phyloP scores from a whole-genome alignment of 164 flowering plant species.

The Annona squamosa region DNA sequence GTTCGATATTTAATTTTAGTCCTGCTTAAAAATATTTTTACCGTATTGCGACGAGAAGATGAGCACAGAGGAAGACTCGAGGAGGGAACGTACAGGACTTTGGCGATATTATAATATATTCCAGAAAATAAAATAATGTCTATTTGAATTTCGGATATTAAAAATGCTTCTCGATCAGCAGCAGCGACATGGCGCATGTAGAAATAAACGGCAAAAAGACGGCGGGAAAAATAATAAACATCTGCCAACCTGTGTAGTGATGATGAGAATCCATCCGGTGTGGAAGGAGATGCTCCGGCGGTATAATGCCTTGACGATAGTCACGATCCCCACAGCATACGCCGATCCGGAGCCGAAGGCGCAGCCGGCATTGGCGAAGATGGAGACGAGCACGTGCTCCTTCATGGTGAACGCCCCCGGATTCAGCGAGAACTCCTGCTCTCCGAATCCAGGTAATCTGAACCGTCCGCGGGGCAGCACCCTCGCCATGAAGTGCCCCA shows the following conservation, averaged over 20 bases:
- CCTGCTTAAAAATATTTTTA: too few relatives aligned
- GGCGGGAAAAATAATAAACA: too few relatives aligned
- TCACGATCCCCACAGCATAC: conserved; percentile 50
- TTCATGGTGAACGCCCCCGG: conserved; percentile 78
- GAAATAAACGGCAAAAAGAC: too few relatives aligned
- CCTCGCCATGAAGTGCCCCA: conserved; percentile 57
- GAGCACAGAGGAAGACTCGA: too few relatives aligned
- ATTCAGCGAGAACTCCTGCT: conserved; percentile 40
- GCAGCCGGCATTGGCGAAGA: conserved; percentile 72
- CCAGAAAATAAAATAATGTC: too few relatives aligned
- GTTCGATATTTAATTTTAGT: too few relatives aligned
- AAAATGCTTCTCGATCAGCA: too few relatives aligned
- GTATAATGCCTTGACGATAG: conserved; percentile 63
- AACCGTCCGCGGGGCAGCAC: conserved; percentile 41
- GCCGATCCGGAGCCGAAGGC: conserved; percentile 60
- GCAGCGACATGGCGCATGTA: too few relatives aligned
- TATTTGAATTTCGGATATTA: too few relatives aligned
- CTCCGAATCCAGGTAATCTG: conserved; percentile 27
- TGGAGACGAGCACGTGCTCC: conserved; percentile 67
- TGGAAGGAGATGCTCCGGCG: conserved; percentile 41
- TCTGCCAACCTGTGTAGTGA: conserved; percentile 57
- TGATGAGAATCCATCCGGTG: conserved; percentile 57
- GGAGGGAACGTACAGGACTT: too few relatives aligned
- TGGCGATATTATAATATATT: too few relatives aligned
- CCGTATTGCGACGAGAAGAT: too few relatives aligned